Conservation (phyloP, 331 rosid genomes). For the Prunus yedoensis region DNA sequence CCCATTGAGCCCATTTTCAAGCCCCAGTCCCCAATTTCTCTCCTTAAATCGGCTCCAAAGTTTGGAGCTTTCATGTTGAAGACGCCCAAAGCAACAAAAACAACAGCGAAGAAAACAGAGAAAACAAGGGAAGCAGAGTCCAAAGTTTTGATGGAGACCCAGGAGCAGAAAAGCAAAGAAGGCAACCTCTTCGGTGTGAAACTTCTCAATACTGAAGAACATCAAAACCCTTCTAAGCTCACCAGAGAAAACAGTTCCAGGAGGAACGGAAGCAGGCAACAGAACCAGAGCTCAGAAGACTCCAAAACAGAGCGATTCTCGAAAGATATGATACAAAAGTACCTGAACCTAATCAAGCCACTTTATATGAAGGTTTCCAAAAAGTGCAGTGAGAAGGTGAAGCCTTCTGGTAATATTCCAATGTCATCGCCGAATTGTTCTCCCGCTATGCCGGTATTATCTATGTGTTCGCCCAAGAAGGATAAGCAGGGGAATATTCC, state of each 20-base stretch:
- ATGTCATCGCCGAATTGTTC: slow-evolving; percentile 43
- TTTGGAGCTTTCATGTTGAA: slow-evolving; percentile 59
- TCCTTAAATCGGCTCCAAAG: slow-evolving; percentile 77
- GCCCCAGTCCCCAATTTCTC: slow-evolving; percentile 78
- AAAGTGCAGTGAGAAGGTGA: slow-evolving; percentile 38
- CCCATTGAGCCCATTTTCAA: slow-evolving; percentile 64
- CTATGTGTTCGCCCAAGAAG: slow-evolving; percentile 31
- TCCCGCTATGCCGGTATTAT: slow-evolving; percentile 29
- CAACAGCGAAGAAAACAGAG: slow-evolving; percentile 9
- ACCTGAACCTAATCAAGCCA: slow-evolving; percentile 76
- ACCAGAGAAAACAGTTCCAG: slow-evolving; percentile 51
- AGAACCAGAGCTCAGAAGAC: slow-evolving; percentile 26
- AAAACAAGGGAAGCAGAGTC: slow-evolving; percentile 25
- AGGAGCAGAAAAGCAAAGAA: slow-evolving; percentile 29
- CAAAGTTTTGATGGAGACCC: slow-evolving; percentile 8
- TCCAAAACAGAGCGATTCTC: slow-evolving; percentile 50
- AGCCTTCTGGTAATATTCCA: slow-evolving; percentile 25
- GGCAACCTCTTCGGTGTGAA: slow-evolving; percentile 27
- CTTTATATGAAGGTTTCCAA: slow-evolving; percentile 60
- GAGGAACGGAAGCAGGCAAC: slow-evolving; percentile 27
- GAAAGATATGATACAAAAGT: slow-evolving; percentile 61
- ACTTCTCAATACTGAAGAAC: slow-evolving; percentile 18
- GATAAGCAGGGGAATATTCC: slow-evolving; percentile 50
- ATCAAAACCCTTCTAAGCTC: slow-evolving; percentile 32
- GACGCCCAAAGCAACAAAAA: slow-evolving; percentile 39